Evolutionary conservation across 805 yeast genomes (phyloP), one percentile per base, ranked within the genome.

Genomic region (Wickerhamiella cacticola): DNA sequence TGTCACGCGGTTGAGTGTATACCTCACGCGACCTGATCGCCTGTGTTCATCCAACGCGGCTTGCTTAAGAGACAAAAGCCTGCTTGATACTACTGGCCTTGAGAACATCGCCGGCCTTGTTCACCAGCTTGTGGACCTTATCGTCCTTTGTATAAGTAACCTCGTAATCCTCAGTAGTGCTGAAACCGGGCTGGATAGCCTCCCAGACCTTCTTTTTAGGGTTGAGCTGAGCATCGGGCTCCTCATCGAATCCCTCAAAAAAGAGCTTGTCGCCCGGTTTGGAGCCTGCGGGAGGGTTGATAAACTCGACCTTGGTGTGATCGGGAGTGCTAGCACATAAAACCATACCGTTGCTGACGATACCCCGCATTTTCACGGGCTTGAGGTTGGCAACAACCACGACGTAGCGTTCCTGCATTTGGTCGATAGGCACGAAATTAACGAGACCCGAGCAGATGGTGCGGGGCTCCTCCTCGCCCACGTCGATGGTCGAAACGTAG

Each of bases 151-250:
- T 81, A 73, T 76, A 89, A 52, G 84, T 74, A 38, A 89, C 95
- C 61, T 83, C 83, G 50, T 79, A 73, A 43, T 70, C 68, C 35
- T 78, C 92, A 55, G 72, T 78, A 25, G 97, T 89, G 50, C 89
- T 71, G 73, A 92, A 88, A 52, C 74, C 72, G 46, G 96, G 97
- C 73, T 92, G 98, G 55, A 83, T 72, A 46, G 88, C 75, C 74
- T 92, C 98, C 94, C 95, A 92, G 53, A 88, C 73, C 76, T 92
- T 92, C 82, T 92, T 92, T 80, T 92, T 92, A 59, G 98, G 97
- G 71, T 89, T 89, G 68, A 92, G 73, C 62, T 80, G 89, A 60
- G 84, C 77, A 68, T 87, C 94, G 55, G 98, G 97, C 48, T 76
- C 79, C 56, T 86, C 84, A 61, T 86, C 82, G 65, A 71, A 87